Percentiles rank a stretch among this genome's conserved stretches.
Evolutionary conservation across 257 asterid species (phyloP).

Genomic region (Capsicum rhomboideum): DNA sequence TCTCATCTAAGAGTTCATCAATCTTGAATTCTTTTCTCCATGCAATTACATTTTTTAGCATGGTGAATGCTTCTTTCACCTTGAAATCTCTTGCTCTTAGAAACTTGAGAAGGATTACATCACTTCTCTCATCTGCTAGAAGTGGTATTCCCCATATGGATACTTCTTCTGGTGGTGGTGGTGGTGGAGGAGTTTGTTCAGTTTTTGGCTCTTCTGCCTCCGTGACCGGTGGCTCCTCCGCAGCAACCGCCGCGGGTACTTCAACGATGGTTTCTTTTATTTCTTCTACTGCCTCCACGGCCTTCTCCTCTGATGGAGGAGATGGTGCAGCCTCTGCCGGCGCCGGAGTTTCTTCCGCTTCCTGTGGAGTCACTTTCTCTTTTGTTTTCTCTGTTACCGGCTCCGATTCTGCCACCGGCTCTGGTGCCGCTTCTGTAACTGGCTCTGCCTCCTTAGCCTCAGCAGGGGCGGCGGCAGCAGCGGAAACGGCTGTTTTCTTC

Average conservation of each 20-base stretch:
- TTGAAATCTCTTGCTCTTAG: slow-evolving; percentile 84
- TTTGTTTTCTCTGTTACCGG: slow-evolving; percentile 12
- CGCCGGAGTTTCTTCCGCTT: slow-evolving; percentile 10
- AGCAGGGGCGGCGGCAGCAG: slow-evolving; percentile 9
- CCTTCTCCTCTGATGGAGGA: slow-evolving; percentile 22
- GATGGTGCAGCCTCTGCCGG: neutral
- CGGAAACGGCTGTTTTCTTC: slow-evolving; percentile 27
- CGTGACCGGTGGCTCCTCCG: slow-evolving; percentile 16
- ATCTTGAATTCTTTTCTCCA: slow-evolving; percentile 82
- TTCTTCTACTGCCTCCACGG: slow-evolving; percentile 42
- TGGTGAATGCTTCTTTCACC: slow-evolving; percentile 78
- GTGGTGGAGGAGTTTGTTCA: slow-evolving; percentile 17
- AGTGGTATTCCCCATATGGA: slow-evolving; percentile 82
- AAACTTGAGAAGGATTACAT: slow-evolving; percentile 79
- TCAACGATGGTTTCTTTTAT: slow-evolving; percentile 82
- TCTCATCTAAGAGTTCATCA: slow-evolving; percentile 55
- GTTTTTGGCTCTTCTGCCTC: slow-evolving; percentile 21
- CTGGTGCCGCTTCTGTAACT: slow-evolving; percentile 6
- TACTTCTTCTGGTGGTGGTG: slow-evolving; percentile 57
- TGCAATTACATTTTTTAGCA: slow-evolving; percentile 77
- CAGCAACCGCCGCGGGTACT: slow-evolving; percentile 47
- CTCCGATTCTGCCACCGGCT: slow-evolving; percentile 14
- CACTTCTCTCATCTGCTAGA: slow-evolving; percentile 63
- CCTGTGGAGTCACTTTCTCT: slow-evolving; percentile 16
- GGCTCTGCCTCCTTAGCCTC: slow-evolving; percentile 22